Evolutionary conservation across 371 early-diverging fungal genomes (phyloP).

Genomic region (Syncephalis plumigaleata): DNA sequence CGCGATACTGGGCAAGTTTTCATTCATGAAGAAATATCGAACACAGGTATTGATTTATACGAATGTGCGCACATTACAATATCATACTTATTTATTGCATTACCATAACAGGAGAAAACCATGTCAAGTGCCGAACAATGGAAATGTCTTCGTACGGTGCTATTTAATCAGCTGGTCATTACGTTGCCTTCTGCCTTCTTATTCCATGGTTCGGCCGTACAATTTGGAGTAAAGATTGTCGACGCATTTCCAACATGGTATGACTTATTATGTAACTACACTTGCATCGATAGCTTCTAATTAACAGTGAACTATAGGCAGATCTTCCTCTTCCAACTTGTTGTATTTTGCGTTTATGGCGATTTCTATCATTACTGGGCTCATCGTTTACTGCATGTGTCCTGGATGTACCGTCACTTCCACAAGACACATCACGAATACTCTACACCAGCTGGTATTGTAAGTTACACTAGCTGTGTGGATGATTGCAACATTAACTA

Average conservation of each 20-base stretch:
- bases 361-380: conserved; percentile 65
- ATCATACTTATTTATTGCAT: not conserved
- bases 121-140: conserved; percentile 46
- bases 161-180: conserved; percentile 52
- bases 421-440: conserved; percentile 92
- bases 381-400: conserved; percentile 78
- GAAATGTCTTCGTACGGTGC: conserved; percentile 52
- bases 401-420: conserved; percentile 66
- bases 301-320: conserved; percentile 1
- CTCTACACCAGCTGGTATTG: conserved; percentile 72
- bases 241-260: conserved; percentile 74
- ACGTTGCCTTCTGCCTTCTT: conserved; percentile 70
- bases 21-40: conserved; percentile 60
- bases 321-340: not conserved
- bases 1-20: conserved; percentile 40
- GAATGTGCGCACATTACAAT: not conserved
- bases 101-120: conserved; percentile 29
- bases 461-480: not conserved
- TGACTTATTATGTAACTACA: conserved; percentile 7
- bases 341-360: conserved; percentile 57
- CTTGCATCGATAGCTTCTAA: conserved; percentile 9
- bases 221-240: conserved; percentile 64
- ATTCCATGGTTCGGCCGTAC: conserved; percentile 70
- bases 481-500: not conserved
- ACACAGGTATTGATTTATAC: conserved; percentile 41